Conservation (phyloP, 192 early-diverging fungal species). For the Backusella tarrabulga region DNA sequence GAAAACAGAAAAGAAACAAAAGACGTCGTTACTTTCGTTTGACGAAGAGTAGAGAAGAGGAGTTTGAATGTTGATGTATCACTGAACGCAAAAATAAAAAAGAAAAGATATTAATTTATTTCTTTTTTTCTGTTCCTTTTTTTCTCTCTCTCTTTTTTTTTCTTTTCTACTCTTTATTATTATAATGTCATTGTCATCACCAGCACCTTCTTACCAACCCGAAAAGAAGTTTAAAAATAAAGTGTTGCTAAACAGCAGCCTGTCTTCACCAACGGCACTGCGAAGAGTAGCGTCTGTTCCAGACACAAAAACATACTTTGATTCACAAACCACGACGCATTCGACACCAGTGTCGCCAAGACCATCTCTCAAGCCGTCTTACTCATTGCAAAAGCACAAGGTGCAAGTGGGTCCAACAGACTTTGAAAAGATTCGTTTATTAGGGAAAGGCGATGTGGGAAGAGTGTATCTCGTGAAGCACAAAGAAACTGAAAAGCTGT, state of each 20-base stretch:
- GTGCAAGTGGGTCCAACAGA: constrained; percentile 8
- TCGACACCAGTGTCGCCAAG: neutral
- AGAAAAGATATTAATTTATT: neutral
- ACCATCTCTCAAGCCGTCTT: constrained; percentile 10
- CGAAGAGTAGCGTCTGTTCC: constrained; percentile 12
- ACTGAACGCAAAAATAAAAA: neutral
- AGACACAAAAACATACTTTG: constrained; percentile 6
- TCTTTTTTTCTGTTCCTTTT: neutral
- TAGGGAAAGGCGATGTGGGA: constrained; percentile 33
- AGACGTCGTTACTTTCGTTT: constrained; percentile 28
- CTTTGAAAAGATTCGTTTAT: constrained; percentile 28
- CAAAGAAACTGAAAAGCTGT: constrained; percentile 23
- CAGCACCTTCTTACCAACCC: constrained; percentile 23
- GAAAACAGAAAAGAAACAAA: constrained; percentile 24
- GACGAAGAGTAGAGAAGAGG: constrained; percentile 3
- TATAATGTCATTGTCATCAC: constrained; percentile 3
- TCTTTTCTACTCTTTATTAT: neutral
- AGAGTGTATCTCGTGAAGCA: constrained; percentile 31
- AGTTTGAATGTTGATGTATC: too few species aligned
- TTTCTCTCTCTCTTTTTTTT: neutral
- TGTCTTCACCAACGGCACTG: neutral
- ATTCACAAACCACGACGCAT: neutral
- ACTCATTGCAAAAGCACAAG: constrained; percentile 16
- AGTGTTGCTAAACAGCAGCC: neutral
- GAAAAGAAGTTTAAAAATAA: neutral